A percentile compares a stretch with the other conserved stretches of the same genome.
These are phyloP conservation scores for Pseudogymnoascus sp. DNA, from an alignment of 2,329 filamentous ascomycete species.

Conservation along the genomic window DNA sequence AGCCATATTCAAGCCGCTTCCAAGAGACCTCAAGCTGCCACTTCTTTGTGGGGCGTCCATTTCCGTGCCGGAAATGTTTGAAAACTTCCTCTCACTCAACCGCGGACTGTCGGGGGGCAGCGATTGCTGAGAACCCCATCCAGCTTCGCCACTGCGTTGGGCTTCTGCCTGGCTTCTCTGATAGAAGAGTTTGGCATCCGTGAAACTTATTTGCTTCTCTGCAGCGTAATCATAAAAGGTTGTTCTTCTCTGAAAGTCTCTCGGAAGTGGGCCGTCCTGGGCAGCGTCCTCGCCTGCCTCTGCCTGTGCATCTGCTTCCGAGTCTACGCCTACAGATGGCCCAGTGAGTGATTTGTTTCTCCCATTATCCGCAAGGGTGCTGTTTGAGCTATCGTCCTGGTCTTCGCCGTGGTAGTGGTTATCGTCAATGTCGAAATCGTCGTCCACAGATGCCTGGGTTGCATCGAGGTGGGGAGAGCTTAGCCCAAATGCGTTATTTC, in stretches of 20 bases:
- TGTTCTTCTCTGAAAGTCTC: constrained; percentile 61
- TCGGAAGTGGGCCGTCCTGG: constrained; percentile 46
- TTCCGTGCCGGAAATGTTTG: constrained; percentile 21
- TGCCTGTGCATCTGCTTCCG: constrained; percentile 17
- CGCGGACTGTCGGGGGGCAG: constrained; percentile 26
- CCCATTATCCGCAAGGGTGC: constrained; percentile 9
- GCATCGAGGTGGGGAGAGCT: constrained; percentile 2
- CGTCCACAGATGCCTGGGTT: constrained; percentile 1
- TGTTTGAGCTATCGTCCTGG: constrained; percentile 5
- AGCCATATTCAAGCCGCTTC: constrained; percentile 21
- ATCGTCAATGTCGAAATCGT: constrained; percentile 16
- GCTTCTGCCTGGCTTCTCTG: constrained; percentile 68
- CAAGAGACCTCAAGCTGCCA: constrained; percentile 24
- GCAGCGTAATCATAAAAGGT: constrained; percentile 90
- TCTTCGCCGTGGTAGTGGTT: constrained; percentile 15
- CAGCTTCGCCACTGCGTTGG: constrained; percentile 27
- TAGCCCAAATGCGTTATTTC: not conserved
- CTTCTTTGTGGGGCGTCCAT: constrained; percentile 20
- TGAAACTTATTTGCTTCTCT: constrained; percentile 89
- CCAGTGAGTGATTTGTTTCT: not conserved
- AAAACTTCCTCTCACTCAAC: constrained; percentile 22
- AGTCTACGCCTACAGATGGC: constrained; percentile 12
- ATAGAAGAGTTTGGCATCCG: constrained; percentile 93
- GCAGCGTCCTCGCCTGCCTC: constrained; percentile 17
- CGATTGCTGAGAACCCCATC: constrained; percentile 26